Evolutionary conservation across 2,329 filamentous ascomycete genomes (phyloP), one percentile per base, ranked within the genome.

Genomic region (Hypoxylon sp.): DNA sequence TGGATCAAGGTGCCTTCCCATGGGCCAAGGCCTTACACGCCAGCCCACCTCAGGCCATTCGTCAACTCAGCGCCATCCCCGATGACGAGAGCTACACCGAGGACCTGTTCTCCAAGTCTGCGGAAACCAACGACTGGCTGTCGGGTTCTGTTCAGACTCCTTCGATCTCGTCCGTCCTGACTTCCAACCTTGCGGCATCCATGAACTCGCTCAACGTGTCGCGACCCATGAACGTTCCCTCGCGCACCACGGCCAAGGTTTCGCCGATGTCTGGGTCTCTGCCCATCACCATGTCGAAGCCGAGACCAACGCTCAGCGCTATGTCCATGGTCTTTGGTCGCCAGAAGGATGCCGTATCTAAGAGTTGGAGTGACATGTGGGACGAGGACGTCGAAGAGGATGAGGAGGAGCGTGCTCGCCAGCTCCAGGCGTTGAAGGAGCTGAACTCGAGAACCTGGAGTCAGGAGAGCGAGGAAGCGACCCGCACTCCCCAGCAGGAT

Each of bases 281-380:
- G 24, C 89, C 91, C 4, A 94, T 95, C 75, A 88, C 86, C 66
- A 92, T 94, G 79, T 91, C 91, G 13, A 88, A 95, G 74, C 90
- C 92, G 0, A 87, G 87, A 70, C 84, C 87, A 66, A 85, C 86
- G 41, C 82, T 89, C 70, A 83, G 87, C 56, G 89, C 91, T 64
- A 89, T 94, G 84, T 89, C 91, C 4, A 87, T 90, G 74, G 87
- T 94, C 52, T 94, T 97, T 75, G 92, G 91, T 53, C 89, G 89
- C 73, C 88, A 91, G 75, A 86, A 88, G 66, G 91, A 94, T 47
- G 82, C 86, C 49, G 92, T 96, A 49, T 97, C 95, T 59, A 98
- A 98, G 89, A 98, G 95, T 83, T 99, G 95, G 95, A 97, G 94
- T 74, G 95, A 99, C 77, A 88, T 98, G 77, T 97, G 93, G 90